Conservation (phyloP, 768 basidiomycete species). For the Tubosaeta sp. region DNA sequence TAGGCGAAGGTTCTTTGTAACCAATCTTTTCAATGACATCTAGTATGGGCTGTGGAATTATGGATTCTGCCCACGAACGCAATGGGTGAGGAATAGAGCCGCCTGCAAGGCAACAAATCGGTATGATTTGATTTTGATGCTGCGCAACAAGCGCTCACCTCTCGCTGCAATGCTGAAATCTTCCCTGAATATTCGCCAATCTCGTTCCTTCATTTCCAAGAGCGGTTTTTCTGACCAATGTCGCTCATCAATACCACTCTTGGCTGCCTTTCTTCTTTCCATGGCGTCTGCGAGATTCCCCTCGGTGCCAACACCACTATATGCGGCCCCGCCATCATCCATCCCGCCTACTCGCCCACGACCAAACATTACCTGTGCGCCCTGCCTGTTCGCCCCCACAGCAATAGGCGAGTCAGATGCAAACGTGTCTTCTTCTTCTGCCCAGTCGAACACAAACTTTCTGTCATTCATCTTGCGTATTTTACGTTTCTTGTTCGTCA, state of each 20-base stretch:
- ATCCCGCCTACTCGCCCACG: constrained; percentile 81
- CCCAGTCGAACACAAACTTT: constrained; percentile 99
- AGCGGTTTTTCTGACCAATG: constrained; percentile 98
- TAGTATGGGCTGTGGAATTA: constrained; percentile 73
- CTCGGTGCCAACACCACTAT: constrained; percentile 37
- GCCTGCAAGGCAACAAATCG: constrained; percentile 41
- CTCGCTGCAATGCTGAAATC: constrained; percentile 95
- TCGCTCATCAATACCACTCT: constrained; percentile 83
- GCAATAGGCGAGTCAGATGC: constrained; percentile 70
- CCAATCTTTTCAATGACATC: constrained; percentile 88
- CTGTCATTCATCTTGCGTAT: constrained; percentile 93
- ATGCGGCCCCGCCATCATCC: constrained; percentile 61
- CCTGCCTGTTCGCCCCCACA: constrained; percentile 67
- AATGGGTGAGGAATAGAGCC: constrained; percentile 92
- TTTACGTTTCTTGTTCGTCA: constrained; percentile 90
- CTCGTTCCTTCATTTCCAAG: constrained; percentile 89
- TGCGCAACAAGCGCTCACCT: constrained; percentile 43
- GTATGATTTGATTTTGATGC: not conserved
- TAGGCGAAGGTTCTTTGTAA: constrained; percentile 95
- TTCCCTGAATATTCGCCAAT: constrained; percentile 99
- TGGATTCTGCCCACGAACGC: constrained; percentile 87
- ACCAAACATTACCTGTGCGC: constrained; percentile 86
- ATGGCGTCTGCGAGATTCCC: constrained; percentile 71
- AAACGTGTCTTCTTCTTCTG: constrained; percentile 92
- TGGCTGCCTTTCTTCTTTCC: constrained; percentile 77